Base-by-base conservation (phyloP, 1,284 basidiomycete genomes). In the Cryptococcus amylolentus region DNA sequence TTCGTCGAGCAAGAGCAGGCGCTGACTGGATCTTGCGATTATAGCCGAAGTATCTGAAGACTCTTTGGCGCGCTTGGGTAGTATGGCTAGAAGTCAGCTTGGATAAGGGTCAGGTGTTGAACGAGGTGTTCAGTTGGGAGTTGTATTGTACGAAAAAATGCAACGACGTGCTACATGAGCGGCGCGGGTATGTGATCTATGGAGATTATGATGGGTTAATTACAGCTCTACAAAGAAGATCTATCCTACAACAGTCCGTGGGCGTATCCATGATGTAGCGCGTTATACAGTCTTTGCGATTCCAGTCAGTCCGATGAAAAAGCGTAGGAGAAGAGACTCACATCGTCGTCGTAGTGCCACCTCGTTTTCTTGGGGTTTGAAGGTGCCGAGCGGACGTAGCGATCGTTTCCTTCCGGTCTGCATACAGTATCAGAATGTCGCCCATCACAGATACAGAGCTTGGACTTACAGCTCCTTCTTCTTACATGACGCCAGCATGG, bases 401-500 rank as follows among this genome's bases (percentile, higher is more conserved):
- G 48, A 51, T 77, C 74, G 53, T 77, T 76, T 1, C 74, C 74
- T 57, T 72, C 61, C 1, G 75, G 76, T 47, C 76, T 77, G 23
- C 12, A 20, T n/a, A 31, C n/a, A 4, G 27, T 10, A n/a, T 51
- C 39, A 52, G 51, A 2, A 35, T 14, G 23, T 10, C 41, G 2
- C 8, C 20, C 8, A n/a, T 42, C 18, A 5, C 26, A 14, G n/a
- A 16, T 35, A 14, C 7, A 18, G 18, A 43, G 23, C 23, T 39
- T 38, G n/a, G 0, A 51, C 74, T 57, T 41, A 76, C 76, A 67
- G 58, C 51, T 69, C 68, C 52, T 71, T 72, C 64, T 74, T 76
- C 64, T 71, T 76, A 58, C 71, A 73, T 1, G 72, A 75, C 4
- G 78, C 78, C 5, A 80, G 63, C 77, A 80, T 80, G 9, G 68